A percentile compares a stretch with the other conserved stretches of the same genome.
These are phyloP conservation scores for Penicillium fimorum DNA, from an alignment of 495 filamentous ascomycete genomes.

Conservation along the genomic window DNA sequence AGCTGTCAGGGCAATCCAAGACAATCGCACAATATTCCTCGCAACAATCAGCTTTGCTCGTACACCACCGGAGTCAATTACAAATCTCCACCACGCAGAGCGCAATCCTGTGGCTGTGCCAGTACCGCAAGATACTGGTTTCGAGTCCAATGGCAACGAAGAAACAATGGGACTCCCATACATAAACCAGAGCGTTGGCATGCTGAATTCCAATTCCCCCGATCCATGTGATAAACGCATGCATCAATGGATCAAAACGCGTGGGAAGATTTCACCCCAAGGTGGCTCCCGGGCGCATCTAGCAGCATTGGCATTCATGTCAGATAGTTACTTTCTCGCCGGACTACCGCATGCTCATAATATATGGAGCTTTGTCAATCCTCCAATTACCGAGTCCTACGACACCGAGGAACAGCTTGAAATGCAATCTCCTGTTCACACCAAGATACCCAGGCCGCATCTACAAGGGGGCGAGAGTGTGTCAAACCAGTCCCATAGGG, in stretches of 20 bases:
- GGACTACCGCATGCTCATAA: slow-evolving; percentile 56
- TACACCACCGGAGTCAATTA: slow-evolving; percentile 3
- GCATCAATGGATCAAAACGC: slow-evolving; percentile 12
- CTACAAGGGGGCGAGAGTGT: slow-evolving; percentile 2
- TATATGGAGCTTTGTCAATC: slow-evolving; percentile 7
- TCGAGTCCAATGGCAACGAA: not conserved
- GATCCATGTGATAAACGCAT: slow-evolving; percentile 1
- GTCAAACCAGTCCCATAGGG: slow-evolving; percentile 5
- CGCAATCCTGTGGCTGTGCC: not conserved
- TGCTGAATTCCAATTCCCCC: not conserved
- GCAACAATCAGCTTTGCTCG: slow-evolving; percentile 74
- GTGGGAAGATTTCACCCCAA: not conserved
- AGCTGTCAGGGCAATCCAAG: slow-evolving; percentile 78
- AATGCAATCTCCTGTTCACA: not conserved
- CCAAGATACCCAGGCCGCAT: slow-evolving; percentile 10
- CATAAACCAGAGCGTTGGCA: slow-evolving; percentile 8
- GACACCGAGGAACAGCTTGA: not conserved
- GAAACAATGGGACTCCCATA: not conserved
- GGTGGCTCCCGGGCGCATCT: slow-evolving; percentile 55
- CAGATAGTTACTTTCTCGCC: slow-evolving; percentile 78
- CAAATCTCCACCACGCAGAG: not conserved
- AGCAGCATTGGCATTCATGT: slow-evolving; percentile 80
- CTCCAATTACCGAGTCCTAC: slow-evolving; percentile 13
- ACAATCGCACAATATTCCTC: slow-evolving; percentile 76
- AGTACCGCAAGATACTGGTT: not conserved